Base-by-base conservation (phyloP, 805 yeast genomes). In the Candida sanyiensis region DNA sequence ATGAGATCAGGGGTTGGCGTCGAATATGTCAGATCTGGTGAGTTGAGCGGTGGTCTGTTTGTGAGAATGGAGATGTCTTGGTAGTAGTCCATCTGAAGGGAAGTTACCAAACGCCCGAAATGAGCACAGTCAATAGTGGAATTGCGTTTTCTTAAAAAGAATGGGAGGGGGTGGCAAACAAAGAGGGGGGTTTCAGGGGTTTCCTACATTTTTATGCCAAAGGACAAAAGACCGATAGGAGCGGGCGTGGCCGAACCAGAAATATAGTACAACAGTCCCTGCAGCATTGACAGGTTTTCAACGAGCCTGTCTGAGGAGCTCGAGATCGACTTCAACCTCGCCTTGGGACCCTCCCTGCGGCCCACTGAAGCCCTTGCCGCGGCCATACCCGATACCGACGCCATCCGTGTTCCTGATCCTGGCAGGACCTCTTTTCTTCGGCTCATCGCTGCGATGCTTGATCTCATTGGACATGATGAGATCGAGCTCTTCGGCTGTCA, bases 401-500 rank as follows among this genome's bases (percentile, higher is more conserved):
- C 41, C 43, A 15, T 38, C 33, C 30, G 36, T 27, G 15, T 35
- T 39, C 23, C 39, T 24, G 17, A 30, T 19, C 10, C 42, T 24
- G 17, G 33, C 33, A 9, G 41, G 37, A n/a, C 18, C 44, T 31
- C 38, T 40, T 31, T 32, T 35, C 31, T 37, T 36, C 9, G 32
- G 29, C 16, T 13, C 38, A 25, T 15, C 9, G 13, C 23, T 35
- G 38, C 31, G 44, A 32, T 22, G 45, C 5, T 37, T 36, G 13
- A 48, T 12, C 41, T 49, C 50, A 40, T 54, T 42, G 44, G 52
- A 32, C 45, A 66, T 58, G 6, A 61, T 46, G 10, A 49, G 27
- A 9, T 34, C 39, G 39, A 67, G 64, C 34, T 67, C 70, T 7
- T 53, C 54, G 7, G 48, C 42, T 4, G 64, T 49, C 3, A 58